Evolutionary conservation across 441 rosid species (phyloP).

Genomic region (Rhodomyrtus psidioides): DNA sequence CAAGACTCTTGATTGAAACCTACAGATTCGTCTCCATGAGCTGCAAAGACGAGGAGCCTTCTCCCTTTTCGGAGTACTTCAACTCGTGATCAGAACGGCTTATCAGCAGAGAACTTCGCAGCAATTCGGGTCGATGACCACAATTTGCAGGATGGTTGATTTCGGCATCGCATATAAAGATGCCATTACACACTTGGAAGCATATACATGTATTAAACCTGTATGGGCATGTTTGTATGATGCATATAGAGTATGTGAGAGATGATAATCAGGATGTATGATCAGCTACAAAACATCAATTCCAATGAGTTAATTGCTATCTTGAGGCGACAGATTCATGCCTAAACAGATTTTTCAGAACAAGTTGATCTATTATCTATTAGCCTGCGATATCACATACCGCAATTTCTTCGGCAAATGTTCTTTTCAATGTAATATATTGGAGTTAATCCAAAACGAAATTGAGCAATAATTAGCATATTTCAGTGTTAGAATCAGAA

Average conservation of each 20-base stretch:
- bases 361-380: background rate
- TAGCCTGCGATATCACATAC: background rate
- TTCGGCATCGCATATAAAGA: background rate
- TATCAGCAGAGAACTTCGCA: background rate
- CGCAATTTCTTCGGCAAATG: background rate
- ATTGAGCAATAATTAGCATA: background rate
- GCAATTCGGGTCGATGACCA: background rate
- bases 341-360: background rate
- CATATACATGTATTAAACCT: background rate
- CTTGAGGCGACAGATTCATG: background rate
- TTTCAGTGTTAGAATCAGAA: background rate
- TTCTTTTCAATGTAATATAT: background rate
- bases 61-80: conserved; percentile 57
- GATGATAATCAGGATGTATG: background rate
- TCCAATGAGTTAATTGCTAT: background rate
- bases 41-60: conserved; percentile 55
- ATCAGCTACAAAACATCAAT: background rate
- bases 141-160: background rate
- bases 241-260: background rate
- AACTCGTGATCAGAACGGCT: background rate
- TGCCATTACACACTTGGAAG: background rate
- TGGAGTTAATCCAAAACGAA: background rate
- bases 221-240: background rate
- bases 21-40: conserved; percentile 40
- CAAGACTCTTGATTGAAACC: conserved; percentile 72